Conservation (phyloP, 2,329 filamentous ascomycete genomes). For the Colletotrichum sp. region DNA sequence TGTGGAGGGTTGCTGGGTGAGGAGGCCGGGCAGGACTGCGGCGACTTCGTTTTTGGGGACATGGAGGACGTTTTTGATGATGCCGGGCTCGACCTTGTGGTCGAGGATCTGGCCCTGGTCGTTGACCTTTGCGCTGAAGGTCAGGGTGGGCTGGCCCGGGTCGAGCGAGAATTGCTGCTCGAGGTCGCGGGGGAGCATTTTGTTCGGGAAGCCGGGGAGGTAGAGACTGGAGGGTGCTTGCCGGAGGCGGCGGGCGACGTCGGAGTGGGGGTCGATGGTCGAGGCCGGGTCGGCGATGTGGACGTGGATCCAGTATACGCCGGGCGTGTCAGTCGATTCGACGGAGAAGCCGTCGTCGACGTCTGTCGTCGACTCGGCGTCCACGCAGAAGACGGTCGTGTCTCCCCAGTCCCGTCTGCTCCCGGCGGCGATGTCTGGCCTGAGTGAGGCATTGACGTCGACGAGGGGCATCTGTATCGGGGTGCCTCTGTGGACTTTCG, state of each 20-base stretch:
- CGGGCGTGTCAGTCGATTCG: conserved; percentile 56
- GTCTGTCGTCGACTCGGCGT: conserved; percentile 68
- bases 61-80: conserved; percentile 59
- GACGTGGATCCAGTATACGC: conserved; percentile 76
- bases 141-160: conserved; percentile 56
- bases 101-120: conserved; percentile 58
- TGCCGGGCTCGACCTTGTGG: conserved; percentile 58
- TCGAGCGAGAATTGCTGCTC: conserved; percentile 60
- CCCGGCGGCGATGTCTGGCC: conserved; percentile 49
- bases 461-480: conserved; percentile 43
- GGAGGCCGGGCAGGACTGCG: conserved; percentile 7
- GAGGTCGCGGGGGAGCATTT: conserved; percentile 58
- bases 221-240: conserved; percentile 66
- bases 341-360: conserved; percentile 83
- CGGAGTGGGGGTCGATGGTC: conserved; percentile 63
- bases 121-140: conserved; percentile 66
- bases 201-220: conserved; percentile 59
- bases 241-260: conserved; percentile 65
- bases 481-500: conserved; percentile 46
- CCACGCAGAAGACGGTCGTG: conserved; percentile 75
- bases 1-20: background rate
- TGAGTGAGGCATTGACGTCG: conserved; percentile 33
- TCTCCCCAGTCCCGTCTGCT: conserved; percentile 64
- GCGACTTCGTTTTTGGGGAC: conserved; percentile 43
- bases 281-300: conserved; percentile 83